phyloP scores from a whole-genome alignment of 2,329 filamentous ascomycete species.

The Didymella segeticola region DNA sequence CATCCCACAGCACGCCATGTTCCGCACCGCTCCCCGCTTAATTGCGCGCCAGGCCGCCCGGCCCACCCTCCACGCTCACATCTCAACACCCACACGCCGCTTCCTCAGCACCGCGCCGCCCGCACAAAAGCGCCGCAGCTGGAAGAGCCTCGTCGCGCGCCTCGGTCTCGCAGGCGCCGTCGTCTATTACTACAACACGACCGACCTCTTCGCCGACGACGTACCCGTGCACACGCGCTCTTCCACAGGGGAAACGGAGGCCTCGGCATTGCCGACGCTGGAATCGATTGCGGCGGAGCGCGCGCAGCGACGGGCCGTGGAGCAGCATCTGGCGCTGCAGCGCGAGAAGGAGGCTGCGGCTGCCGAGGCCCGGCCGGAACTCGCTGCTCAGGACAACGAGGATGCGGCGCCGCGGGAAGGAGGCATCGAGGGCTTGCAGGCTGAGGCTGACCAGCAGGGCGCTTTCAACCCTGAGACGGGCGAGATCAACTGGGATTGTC shows the following conservation, averaged over 20 bases:
- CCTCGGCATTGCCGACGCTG: slow-evolving; percentile 53
- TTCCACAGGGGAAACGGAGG: slow-evolving; percentile 48
- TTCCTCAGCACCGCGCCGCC: slow-evolving; percentile 66
- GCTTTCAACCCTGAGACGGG: slow-evolving; percentile 98
- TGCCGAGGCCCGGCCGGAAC: too few species aligned
- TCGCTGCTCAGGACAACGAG: too few species aligned
- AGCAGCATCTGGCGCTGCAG: slow-evolving; percentile 41
- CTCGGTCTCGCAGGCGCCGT: slow-evolving; percentile 78
- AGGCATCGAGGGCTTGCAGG: slow-evolving; percentile 68
- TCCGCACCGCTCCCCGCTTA: slow-evolving; percentile 58
- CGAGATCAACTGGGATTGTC: slow-evolving; percentile 99
- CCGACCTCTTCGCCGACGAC: slow-evolving; percentile 84
- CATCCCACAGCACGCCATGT: slow-evolving; percentile 53
- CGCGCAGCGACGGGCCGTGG: slow-evolving; percentile 40
- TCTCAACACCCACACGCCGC: slow-evolving; percentile 51
- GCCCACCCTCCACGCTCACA: slow-evolving; percentile 27
- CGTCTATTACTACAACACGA: slow-evolving; percentile 95
- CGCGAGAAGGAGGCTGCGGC: slow-evolving; percentile 27
- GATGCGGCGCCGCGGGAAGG: slow-evolving; percentile 25
- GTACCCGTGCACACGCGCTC: slow-evolving; percentile 45
- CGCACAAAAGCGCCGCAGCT: slow-evolving; percentile 74
- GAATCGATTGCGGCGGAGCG: slow-evolving; percentile 54
- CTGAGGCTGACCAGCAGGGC: slow-evolving; percentile 84
- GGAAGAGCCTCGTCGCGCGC: slow-evolving; percentile 77
- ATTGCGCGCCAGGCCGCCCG: slow-evolving; percentile 43